A percentile compares a stretch with the other conserved stretches of the same genome.
Conservation (phyloP, 1,139 yeast genomes). For the Pichia sorboxylosa region DNA sequence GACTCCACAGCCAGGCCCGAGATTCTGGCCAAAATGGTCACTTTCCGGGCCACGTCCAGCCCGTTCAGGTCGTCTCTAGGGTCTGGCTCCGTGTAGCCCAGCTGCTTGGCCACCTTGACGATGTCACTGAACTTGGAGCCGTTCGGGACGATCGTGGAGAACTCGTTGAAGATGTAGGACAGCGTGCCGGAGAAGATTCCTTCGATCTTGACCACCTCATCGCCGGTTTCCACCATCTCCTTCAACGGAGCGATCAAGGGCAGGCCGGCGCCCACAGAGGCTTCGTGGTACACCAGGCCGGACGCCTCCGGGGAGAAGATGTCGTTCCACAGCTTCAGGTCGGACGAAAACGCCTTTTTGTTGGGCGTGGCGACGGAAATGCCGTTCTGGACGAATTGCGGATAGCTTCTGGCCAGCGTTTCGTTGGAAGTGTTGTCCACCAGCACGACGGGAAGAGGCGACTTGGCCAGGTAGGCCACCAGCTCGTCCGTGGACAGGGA, state of each 20-base stretch:
- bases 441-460: conserved; percentile 66
- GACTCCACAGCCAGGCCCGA: conserved; percentile 78
- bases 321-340: conserved; percentile 60
- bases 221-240: conserved; percentile 86
- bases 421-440: conserved; percentile 91
- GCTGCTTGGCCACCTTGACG: conserved; percentile 72
- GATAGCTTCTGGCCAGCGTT: conserved; percentile 63
- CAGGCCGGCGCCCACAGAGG: conserved; percentile 98
- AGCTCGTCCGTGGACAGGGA: conserved; percentile 49
- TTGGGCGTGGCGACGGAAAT: conserved; percentile 96
- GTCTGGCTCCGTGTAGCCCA: conserved; percentile 98
- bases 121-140: conserved; percentile 76
- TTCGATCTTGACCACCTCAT: conserved; percentile 78
- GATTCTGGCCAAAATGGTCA: conserved; percentile 86
- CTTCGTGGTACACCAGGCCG: conserved; percentile 87
- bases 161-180: conserved; percentile 92
- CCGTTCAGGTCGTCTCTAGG: conserved; percentile 98
- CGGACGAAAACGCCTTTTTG: conserved; percentile 92
- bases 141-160: conserved; percentile 55
- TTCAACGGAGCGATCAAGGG: conserved; percentile 84
- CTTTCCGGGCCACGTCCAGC: conserved; percentile 94
- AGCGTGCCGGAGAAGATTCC: conserved; percentile 95
- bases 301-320: conserved; percentile 47
- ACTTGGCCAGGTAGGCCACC: conserved; percentile 47
- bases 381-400: conserved; percentile 60